Conservation (phyloP, 129 eudicot genomes). For the Chrysanthemum seticuspe region DNA sequence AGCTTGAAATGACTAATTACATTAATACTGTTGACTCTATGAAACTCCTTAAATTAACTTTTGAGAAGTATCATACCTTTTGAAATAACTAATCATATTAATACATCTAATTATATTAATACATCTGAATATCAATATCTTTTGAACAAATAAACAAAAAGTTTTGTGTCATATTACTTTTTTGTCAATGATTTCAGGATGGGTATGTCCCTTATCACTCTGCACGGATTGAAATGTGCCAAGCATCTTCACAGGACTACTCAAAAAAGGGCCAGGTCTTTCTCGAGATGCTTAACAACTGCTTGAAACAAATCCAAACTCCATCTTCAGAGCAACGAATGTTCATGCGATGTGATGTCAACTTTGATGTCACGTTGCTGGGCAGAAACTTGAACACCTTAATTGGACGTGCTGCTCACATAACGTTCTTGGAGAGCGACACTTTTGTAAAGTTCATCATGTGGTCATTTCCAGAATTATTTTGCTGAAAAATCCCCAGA, state of each 20-base stretch:
- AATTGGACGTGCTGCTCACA: slow-evolving; percentile 83
- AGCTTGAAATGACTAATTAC: no score
- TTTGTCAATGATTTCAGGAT: slow-evolving; percentile 39
- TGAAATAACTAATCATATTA: no score
- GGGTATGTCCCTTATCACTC: slow-evolving; percentile 90
- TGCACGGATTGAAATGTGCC: slow-evolving; percentile 72
- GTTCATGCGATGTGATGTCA: slow-evolving; percentile 78
- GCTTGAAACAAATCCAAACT: slow-evolving; percentile 64
- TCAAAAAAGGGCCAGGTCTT: slow-evolving; percentile 66
- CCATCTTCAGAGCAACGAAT: slow-evolving; percentile 63
- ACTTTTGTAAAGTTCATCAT: slow-evolving; percentile 64
- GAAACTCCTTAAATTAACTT: no score
- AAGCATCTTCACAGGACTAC: slow-evolving; percentile 69
- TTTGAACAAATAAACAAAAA: neutral
- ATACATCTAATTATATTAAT: no score
- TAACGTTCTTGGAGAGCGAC: slow-evolving; percentile 69
- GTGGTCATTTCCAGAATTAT: slow-evolving; percentile 85
- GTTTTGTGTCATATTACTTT: neutral
- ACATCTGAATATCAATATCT: no score
- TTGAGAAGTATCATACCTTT: no score
- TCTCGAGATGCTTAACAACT: slow-evolving; percentile 68
- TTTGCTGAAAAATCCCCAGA: slow-evolving; percentile 37
- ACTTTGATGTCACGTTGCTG: slow-evolving; percentile 62
- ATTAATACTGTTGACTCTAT: no score
- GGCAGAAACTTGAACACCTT: slow-evolving; percentile 69